Conservation (phyloP, 805 yeast species). For the Yarrowia bubula region DNA sequence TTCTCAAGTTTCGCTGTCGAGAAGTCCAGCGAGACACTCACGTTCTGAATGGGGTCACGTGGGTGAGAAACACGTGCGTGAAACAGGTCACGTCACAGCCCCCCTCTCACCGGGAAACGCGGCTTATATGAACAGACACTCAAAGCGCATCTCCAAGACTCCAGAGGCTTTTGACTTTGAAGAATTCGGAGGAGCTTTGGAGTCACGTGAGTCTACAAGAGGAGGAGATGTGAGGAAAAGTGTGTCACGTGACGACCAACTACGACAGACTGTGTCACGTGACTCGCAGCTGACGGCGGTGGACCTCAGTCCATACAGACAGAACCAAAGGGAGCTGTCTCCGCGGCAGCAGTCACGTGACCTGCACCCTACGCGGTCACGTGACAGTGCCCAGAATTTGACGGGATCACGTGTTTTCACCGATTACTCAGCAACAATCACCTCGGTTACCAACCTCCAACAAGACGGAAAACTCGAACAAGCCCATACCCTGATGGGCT, state of each 20-base stretch:
- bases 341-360: neutral
- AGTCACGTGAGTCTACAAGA: neutral
- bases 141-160: neutral
- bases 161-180: slow-evolving; percentile 9
- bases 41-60: neutral
- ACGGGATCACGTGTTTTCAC: no score
- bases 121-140: neutral
- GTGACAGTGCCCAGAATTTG: neutral
- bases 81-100: neutral
- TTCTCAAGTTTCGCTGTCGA: neutral
- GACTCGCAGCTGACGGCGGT: slow-evolving; percentile 4
- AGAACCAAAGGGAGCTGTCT: neutral
- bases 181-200: neutral
- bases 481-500: slow-evolving; percentile 4
- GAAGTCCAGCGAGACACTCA: neutral
- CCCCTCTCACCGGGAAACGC: slow-evolving; percentile 10
- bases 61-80: neutral
- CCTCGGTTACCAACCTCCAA: neutral
- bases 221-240: neutral
- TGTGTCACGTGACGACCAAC: neutral
- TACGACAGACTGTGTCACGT: neutral
- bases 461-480: slow-evolving; percentile 15
- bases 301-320: neutral
- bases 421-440: neutral
- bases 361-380: neutral